Percentiles rank a stretch among this genome's conserved stretches.
Evolutionary conservation across 768 basidiomycete genomes (phyloP).

Genomic region (Austroboletus festivus): DNA sequence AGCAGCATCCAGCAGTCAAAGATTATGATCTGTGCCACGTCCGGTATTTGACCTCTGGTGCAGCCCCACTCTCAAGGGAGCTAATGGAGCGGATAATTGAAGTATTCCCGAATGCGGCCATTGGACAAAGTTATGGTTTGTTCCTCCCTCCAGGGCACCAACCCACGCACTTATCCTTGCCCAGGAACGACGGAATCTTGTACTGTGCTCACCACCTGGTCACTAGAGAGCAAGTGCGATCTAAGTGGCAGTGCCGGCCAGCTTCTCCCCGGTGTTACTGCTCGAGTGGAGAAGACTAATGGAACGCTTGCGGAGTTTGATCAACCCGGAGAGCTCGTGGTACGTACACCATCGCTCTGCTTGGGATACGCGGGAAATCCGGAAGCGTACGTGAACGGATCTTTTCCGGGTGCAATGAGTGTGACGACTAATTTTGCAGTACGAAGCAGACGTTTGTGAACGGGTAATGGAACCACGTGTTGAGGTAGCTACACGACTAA

Average conservation of each 20-base stretch:
- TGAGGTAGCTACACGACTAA: background rate
- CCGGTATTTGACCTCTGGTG: slow-evolving; percentile 42
- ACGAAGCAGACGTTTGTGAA: slow-evolving; percentile 63
- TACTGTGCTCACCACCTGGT: slow-evolving; percentile 49
- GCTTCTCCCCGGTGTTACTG: slow-evolving; percentile 54
- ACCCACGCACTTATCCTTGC: background rate
- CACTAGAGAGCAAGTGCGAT: slow-evolving; percentile 43
- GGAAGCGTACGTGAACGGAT: slow-evolving; percentile 46
- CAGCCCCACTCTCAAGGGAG: slow-evolving; percentile 56
- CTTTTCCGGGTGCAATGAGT: background rate
- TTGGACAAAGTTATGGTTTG: slow-evolving; percentile 64
- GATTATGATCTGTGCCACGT: slow-evolving; percentile 40
- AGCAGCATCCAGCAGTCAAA: slow-evolving; percentile 39
- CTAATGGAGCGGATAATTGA: slow-evolving; percentile 44
- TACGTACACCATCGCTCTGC: slow-evolving; percentile 59
- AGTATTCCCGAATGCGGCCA: slow-evolving; percentile 45
- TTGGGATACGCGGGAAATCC: slow-evolving; percentile 57
- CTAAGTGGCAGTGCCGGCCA: slow-evolving; percentile 54
- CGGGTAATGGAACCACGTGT: slow-evolving; percentile 25
- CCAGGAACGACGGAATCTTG: slow-evolving; percentile 65
- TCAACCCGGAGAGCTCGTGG: slow-evolving; percentile 61
- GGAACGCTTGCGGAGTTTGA: slow-evolving; percentile 53
- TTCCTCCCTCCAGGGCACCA: background rate
- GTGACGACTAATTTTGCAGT: slow-evolving; percentile 33
- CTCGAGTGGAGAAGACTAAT: slow-evolving; percentile 56